phyloP scores from a whole-genome alignment of 352 stramenopile genomes.

The Pythium vanterpoolii region DNA sequence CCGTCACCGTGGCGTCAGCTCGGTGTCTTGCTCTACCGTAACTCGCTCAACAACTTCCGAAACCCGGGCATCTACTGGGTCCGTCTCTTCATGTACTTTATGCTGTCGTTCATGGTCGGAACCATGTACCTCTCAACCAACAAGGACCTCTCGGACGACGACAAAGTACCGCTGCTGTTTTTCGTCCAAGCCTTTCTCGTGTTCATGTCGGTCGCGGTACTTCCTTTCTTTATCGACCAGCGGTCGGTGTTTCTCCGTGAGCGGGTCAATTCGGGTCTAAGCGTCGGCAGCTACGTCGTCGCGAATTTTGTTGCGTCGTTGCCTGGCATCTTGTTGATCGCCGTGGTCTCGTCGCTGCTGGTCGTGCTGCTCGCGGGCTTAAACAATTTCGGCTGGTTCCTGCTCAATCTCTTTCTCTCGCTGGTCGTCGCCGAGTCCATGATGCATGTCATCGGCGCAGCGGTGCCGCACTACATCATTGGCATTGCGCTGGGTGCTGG shows the following conservation, averaged over 20 bases:
- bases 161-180: conserved; percentile 65
- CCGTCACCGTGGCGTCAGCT: conserved; percentile 56
- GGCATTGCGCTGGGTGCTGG: conserved; percentile 78
- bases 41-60: conserved; percentile 13
- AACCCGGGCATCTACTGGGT: conserved; percentile 60
- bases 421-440: conserved; percentile 77
- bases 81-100: conserved; percentile 67
- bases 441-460: conserved; percentile 73
- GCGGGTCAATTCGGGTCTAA: too few relatives aligned
- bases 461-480: conserved; percentile 86
- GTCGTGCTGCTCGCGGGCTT: conserved; percentile 34
- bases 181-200: conserved; percentile 83
- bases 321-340: conserved; percentile 52
- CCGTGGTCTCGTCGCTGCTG: conserved; percentile 56
- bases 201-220: conserved; percentile 85
- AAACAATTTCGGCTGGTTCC: conserved; percentile 33
- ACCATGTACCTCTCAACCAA: conserved; percentile 70
- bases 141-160: conserved; percentile 34
- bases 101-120: conserved; percentile 62
- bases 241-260: too few relatives aligned
- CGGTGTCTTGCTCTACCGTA: conserved; percentile 44
- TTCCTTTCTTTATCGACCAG: too few relatives aligned
- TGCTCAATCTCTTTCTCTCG: conserved; percentile 55
- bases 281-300: conserved; percentile 51
- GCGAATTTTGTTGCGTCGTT: conserved; percentile 47